Evolutionary conservation across 768 basidiomycete species (phyloP).

Genomic region (Pisolithus tinctorius): DNA sequence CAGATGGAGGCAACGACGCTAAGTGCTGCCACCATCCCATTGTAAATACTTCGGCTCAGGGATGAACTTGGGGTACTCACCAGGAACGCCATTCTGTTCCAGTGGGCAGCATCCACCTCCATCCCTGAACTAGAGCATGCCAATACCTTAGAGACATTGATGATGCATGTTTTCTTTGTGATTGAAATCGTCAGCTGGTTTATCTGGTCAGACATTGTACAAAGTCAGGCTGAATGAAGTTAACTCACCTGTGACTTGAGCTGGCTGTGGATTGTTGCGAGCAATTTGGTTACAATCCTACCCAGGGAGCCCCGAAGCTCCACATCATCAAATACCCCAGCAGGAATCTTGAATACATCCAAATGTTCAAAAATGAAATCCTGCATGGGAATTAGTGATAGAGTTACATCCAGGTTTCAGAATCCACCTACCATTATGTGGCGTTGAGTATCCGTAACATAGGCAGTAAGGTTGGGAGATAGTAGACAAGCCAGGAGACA

Average conservation of each 20-base stretch:
- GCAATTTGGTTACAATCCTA: background rate
- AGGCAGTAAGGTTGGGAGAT: too few relatives aligned
- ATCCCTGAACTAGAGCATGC: too few relatives aligned
- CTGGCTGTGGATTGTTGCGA: background rate
- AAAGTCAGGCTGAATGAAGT: background rate
- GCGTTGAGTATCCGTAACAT: too few relatives aligned
- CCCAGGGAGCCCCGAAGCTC: background rate
- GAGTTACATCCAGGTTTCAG: too few relatives aligned
- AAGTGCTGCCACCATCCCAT: background rate
- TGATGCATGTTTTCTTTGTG: too few relatives aligned
- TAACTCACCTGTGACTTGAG: background rate
- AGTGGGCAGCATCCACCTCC: background rate
- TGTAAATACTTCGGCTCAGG: too few relatives aligned
- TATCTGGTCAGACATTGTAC: background rate
- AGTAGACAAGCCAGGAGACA: too few relatives aligned
- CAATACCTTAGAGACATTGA: too few relatives aligned
- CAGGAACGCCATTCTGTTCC: background rate
- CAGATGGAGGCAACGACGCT: background rate
- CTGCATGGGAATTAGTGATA: background rate
- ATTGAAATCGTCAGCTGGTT: background rate
- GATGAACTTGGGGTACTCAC: background rate
- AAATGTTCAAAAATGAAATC: background rate
- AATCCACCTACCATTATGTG: too few relatives aligned
- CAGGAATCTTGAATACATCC: background rate
- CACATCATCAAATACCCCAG: background rate